These are phyloP conservation scores for Ceratobasidium papillatum DNA, from an alignment of 1,284 basidiomycete species.

Conservation along the genomic window DNA sequence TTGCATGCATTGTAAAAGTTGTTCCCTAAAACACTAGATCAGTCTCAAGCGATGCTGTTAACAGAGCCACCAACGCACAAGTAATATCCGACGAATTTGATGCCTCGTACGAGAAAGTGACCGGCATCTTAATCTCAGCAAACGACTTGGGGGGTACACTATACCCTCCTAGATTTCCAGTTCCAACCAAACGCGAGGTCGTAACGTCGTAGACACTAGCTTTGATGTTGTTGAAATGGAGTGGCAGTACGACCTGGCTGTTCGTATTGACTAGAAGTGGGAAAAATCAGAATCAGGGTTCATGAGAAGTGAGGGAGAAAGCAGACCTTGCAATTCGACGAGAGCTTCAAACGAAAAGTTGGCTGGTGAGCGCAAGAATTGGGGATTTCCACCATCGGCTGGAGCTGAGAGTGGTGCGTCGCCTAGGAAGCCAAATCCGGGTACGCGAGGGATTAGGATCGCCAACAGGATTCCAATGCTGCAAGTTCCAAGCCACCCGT, in stretches of 20 bases:
- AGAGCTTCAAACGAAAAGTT: slow-evolving; percentile 86
- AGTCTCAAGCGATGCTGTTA: slow-evolving; percentile 76
- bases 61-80: slow-evolving; percentile 60
- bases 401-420: slow-evolving; percentile 66
- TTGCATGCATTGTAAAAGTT: slow-evolving; percentile 83
- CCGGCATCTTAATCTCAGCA: slow-evolving; percentile 69
- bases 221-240: slow-evolving; percentile 71
- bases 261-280: slow-evolving; percentile 71
- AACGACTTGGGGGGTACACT: slow-evolving; percentile 71
- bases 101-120: slow-evolving; percentile 83
- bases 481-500: background rate
- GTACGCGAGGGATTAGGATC: slow-evolving; percentile 82
- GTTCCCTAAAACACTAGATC: slow-evolving; percentile 59
- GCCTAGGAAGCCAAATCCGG: slow-evolving; percentile 69
- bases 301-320: background rate
- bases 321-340: slow-evolving; percentile 66
- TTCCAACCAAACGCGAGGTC: slow-evolving; percentile 68
- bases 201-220: slow-evolving; percentile 72
- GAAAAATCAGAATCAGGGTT: slow-evolving; percentile 20
- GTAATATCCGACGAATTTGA: slow-evolving; percentile 82
- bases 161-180: slow-evolving; percentile 63
- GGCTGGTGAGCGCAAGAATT: slow-evolving; percentile 75
- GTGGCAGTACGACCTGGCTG: slow-evolving; percentile 70
- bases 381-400: slow-evolving; percentile 58
- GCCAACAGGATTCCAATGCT: slow-evolving; percentile 76